These are phyloP conservation scores for Cubamyces lactineus DNA, from an alignment of 768 basidiomycete genomes.

Conservation along the genomic window DNA sequence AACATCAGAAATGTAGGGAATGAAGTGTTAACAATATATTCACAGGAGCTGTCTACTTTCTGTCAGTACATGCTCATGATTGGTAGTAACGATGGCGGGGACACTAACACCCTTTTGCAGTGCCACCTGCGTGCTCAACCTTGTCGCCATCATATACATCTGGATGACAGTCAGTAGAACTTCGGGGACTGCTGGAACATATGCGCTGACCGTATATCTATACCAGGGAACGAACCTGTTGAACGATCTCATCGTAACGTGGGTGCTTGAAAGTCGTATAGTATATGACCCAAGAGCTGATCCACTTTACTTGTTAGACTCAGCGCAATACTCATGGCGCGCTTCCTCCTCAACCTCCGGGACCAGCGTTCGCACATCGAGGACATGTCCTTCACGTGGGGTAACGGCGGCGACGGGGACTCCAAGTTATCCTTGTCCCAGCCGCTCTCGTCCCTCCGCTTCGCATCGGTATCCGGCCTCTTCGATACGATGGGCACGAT, in stretches of 20 bases:
- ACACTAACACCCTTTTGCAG: neutral
- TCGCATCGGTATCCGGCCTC: neutral
- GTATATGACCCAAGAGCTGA: neutral
- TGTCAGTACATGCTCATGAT: neutral
- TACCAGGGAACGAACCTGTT: constrained; percentile 14
- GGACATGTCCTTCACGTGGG: neutral
- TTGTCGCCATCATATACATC: constrained; percentile 15
- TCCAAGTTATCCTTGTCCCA: neutral
- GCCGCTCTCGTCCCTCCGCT: constrained; percentile 1
- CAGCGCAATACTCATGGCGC: constrained; percentile 23
- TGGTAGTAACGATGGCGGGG: neutral
- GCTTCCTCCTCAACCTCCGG: constrained; percentile 25
- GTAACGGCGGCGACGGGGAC: neutral
- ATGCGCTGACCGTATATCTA: neutral
- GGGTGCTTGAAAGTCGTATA: neutral
- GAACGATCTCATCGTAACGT: constrained; percentile 24
- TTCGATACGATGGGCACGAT: constrained; percentile 16
- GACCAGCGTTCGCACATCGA: constrained; percentile 13
- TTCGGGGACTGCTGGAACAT: too few relatives aligned
- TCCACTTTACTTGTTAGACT: neutral
- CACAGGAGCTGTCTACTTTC: constrained; percentile 18
- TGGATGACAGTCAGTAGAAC: neutral
- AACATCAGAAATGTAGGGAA: neutral
- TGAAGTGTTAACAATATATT: neutral
- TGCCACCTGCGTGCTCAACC: constrained; percentile 15